phyloP scores from a whole-genome alignment of 108 stramenopile species.

The Pseudonitzschia delicatissima region DNA sequence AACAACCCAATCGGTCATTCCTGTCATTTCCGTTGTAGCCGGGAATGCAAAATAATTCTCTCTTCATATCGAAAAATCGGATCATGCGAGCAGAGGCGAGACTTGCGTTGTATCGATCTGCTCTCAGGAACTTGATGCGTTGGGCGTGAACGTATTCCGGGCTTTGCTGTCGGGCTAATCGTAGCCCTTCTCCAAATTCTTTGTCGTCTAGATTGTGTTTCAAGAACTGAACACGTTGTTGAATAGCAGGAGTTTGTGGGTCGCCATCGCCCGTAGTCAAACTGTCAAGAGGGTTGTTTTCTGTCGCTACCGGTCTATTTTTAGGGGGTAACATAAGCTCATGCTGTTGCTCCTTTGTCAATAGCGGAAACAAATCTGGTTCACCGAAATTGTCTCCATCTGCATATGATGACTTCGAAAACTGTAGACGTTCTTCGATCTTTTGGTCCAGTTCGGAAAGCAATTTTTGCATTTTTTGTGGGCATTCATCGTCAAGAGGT shows the following conservation, averaged over 20 bases:
- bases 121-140: slow-evolving; percentile 29
- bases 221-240: background rate
- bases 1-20: background rate
- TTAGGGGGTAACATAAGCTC: too few relatives aligned
- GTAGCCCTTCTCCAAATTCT: background rate
- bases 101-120: slow-evolving; percentile 25
- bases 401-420: too few relatives aligned
- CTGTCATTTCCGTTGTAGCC: background rate
- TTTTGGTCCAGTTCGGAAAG: background rate
- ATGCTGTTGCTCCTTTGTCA: background rate
- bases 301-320: too few relatives aligned
- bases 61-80: slow-evolving; percentile 31
- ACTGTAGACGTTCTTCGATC: slow-evolving; percentile 1
- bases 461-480: background rate
- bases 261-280: background rate
- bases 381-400: too few relatives aligned
- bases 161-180: background rate
- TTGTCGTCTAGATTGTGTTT: background rate
- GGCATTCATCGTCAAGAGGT: slow-evolving; percentile 8
- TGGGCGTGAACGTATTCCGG: background rate
- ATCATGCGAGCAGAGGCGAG: slow-evolving; percentile 29
- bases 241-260: background rate
- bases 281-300: too few relatives aligned
- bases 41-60: slow-evolving; percentile 16
- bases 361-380: too few relatives aligned